Percentiles rank a stretch among this genome's conserved stretches.
Evolutionary conservation across 169 alveolate species (phyloP).

Genomic region (Eimeria zaria): DNA sequence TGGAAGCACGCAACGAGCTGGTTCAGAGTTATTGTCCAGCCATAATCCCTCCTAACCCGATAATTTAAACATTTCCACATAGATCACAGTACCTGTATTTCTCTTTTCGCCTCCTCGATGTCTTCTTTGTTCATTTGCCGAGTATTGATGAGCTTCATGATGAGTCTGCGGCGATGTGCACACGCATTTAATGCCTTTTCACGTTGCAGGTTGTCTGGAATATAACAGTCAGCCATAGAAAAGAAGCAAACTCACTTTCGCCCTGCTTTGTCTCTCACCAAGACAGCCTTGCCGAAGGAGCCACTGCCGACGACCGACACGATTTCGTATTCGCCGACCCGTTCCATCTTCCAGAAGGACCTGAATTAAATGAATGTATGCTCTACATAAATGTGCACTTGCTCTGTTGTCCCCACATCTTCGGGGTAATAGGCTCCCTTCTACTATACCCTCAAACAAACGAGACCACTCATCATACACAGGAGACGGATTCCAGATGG

Average conservation of each 20-base stretch:
- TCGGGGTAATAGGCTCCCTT: not conserved
- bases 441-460: not conserved
- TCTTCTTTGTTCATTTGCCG: slow-evolving; percentile 76
- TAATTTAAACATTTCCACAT: not conserved
- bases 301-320: slow-evolving; percentile 83
- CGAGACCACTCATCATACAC: not conserved
- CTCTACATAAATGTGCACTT: not conserved
- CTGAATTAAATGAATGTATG: not conserved
- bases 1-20: not conserved
- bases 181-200: not conserved
- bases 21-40: not conserved
- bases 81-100: slow-evolving; percentile 47
- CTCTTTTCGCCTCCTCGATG: slow-evolving; percentile 81
- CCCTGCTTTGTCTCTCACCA: slow-evolving; percentile 75
- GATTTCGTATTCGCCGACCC: slow-evolving; percentile 79
- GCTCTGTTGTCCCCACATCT: not conserved
- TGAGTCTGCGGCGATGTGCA: slow-evolving; percentile 15
- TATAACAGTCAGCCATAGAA: not conserved
- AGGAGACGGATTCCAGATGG: not conserved
- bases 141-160: slow-evolving; percentile 82
- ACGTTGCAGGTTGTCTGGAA: not conserved
- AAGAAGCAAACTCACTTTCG: slow-evolving; percentile 23
- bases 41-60: not conserved
- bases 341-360: slow-evolving; percentile 7
- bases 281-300: slow-evolving; percentile 84